These are phyloP conservation scores for Corymbia citriodora DNA, from an alignment of 441 rosid species.

Conservation along the genomic window DNA sequence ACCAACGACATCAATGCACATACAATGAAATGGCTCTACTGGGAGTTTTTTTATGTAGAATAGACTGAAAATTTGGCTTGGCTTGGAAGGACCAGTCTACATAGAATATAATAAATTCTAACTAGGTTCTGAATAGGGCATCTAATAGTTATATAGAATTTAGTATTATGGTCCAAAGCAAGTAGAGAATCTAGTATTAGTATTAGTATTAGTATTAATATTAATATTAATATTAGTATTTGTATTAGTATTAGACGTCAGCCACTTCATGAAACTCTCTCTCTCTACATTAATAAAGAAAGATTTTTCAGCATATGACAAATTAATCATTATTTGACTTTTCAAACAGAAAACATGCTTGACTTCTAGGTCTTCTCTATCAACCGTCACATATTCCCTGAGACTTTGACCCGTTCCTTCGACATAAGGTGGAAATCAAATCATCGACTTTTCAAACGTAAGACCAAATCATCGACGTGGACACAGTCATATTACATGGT, in stretches of 20 bases:
- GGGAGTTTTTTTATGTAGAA: background rate
- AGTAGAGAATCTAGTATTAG: background rate
- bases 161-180: background rate
- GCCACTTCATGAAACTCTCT: background rate
- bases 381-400: background rate
- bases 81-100: background rate
- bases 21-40: background rate
- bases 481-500: rapidly evolving
- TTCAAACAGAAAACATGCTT: background rate
- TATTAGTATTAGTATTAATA: background rate
- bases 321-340: background rate
- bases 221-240: too few species aligned
- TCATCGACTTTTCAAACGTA: too few species aligned
- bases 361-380: background rate
- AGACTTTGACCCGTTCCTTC: background rate
- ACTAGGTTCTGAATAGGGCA: background rate
- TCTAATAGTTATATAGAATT: background rate
- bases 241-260: too few species aligned
- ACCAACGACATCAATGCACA: background rate
- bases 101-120: background rate
- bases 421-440: background rate
- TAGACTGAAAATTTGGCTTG: background rate
- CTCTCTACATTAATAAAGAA: background rate
- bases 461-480: too few species aligned
- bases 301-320: background rate